Conservation (phyloP, 2,329 filamentous ascomycete species). For the Cladosporium sp. region DNA sequence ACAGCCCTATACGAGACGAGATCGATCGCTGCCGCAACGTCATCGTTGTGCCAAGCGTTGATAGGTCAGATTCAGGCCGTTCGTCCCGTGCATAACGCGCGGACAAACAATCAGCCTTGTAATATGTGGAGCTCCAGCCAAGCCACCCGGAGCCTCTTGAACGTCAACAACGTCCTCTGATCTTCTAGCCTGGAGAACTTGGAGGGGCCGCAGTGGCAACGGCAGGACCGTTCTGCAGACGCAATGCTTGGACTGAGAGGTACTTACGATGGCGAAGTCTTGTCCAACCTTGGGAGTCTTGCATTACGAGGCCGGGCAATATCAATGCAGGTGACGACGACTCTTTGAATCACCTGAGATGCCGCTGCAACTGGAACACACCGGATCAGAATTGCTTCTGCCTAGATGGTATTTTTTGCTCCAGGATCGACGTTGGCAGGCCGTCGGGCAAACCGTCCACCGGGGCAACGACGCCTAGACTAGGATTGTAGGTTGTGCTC, state of each 20-base stretch:
- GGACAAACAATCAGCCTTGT: conserved; percentile 21
- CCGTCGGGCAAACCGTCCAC: conserved; percentile 5
- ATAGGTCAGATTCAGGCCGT: conserved; percentile 8
- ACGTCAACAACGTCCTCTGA: background rate
- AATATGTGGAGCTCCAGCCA: conserved; percentile 6
- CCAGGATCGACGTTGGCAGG: background rate
- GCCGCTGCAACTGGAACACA: background rate
- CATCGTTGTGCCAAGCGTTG: conserved; percentile 10
- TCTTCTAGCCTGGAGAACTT: conserved; percentile 2
- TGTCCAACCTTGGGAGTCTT: conserved; percentile 11
- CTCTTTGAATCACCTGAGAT: background rate
- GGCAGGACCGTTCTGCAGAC: background rate
- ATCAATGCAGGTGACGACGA: background rate
- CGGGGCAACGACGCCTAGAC: conserved; percentile 6
- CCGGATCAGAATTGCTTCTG: conserved; percentile 1
- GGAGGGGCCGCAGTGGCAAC: conserved; percentile 2
- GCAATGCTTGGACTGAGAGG: background rate
- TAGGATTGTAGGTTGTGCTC: background rate
- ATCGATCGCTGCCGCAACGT: conserved; percentile 6
- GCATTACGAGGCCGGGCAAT: conserved; percentile 2
- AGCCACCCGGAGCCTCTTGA: conserved; percentile 17
- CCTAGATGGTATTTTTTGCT: background rate
- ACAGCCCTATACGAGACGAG: background rate
- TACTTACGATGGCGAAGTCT: background rate
- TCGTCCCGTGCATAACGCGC: conserved; percentile 13